Evolutionary conservation across 225 moss, liverwort and hornwort species (phyloP), one percentile per base, ranked within the genome.

Genomic region (Sphagnum tenellum): DNA sequence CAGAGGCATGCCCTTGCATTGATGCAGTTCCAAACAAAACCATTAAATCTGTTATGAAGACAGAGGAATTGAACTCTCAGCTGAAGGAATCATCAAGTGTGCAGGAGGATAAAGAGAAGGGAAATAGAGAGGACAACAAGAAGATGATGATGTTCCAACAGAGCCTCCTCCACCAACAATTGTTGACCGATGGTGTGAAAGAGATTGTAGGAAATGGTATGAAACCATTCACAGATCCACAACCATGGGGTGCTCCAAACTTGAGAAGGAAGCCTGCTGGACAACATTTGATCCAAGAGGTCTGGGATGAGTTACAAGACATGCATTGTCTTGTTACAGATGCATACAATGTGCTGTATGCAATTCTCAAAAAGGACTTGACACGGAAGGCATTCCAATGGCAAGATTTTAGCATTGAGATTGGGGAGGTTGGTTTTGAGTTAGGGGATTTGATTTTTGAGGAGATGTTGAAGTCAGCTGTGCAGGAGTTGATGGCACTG

Each of bases 281-380:
- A 63, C 64, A 53, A 9, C 51, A 63, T 46, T 74, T 81, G 45
- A 66, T 81, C 50, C 67, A 72, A 63, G 81, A 77, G 62, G 74
- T 81, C 48, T 81, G 77, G 81, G 74, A 68, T 13, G 81, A 81
- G 62, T 51, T 81, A 11, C 71, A 72, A 51, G 44, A 60, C 12
- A 62, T 77, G 49, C 66, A 63, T 7, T 45, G 64, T 60, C 71
- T 68, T 50, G 62, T 71, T 63, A 69, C 77, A 59, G 74, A 81
- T 57, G 81, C 47, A 47, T 49, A 77, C 56, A 73, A 81, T 64
- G 67, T 69, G 48, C 74, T 81, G 44, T 81, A 81, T 59, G 62
- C 77, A n/a, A 81, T 77, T 63, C 69, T 81, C 48, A 76, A 74
- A 48, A 81, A 74, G 60, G 81, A 81, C 61, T 74, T 81, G 29